These are phyloP conservation scores for Fusarium pseudocircinatum DNA, from an alignment of 2,329 filamentous ascomycete species.

Conservation along the genomic window DNA sequence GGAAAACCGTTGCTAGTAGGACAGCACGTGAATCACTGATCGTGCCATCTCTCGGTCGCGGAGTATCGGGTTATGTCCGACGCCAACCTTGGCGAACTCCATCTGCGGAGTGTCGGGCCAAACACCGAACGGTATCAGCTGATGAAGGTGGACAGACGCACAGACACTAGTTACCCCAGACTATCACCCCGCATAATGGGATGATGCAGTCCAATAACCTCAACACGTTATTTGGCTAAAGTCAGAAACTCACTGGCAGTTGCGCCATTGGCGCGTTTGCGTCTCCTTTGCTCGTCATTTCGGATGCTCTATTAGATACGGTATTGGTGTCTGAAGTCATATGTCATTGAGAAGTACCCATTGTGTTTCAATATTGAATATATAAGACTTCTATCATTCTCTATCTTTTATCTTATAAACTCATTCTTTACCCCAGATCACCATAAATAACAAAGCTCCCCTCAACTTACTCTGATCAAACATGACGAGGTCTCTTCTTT, in stretches of 20 bases:
- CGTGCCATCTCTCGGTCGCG: not conserved
- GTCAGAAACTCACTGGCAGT: not conserved
- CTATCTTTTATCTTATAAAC: not conserved
- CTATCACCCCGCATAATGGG: not conserved
- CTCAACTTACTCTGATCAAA: not conserved
- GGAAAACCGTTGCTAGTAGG: no score
- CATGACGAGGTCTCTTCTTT: not conserved
- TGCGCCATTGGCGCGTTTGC: not conserved
- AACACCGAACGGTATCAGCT: not conserved
- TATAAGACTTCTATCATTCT: not conserved
- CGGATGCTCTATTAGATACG: not conserved
- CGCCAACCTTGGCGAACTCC: not conserved
- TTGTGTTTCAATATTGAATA: not conserved
- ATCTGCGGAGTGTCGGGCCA: not conserved
- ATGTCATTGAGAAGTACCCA: fast-evolving
- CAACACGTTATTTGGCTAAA: not conserved
- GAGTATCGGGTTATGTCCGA: not conserved
- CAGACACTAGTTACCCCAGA: not conserved
- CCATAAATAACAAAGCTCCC: not conserved
- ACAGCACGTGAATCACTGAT: not conserved
- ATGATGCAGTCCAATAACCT: not conserved
- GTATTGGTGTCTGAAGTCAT: not conserved
- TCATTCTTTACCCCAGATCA: not conserved
- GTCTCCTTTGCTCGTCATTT: not conserved
- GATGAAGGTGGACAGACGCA: not conserved